Evolutionary conservation across 176 grass and related monocot species (phyloP).

Genomic region (Aegilops tauschii): DNA sequence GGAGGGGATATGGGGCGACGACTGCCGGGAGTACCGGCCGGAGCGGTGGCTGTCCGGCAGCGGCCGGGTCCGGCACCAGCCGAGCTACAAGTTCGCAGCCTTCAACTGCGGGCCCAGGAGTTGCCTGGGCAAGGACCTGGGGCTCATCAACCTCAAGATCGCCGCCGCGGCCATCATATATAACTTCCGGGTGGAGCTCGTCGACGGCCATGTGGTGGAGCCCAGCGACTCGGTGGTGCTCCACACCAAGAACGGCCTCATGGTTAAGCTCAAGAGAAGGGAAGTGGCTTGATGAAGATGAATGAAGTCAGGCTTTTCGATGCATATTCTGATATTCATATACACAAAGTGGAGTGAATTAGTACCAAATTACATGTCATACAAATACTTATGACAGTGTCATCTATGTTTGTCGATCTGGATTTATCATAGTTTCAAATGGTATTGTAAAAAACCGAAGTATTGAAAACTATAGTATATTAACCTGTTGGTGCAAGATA

Average conservation of each 20-base stretch:
- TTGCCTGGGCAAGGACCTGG: constrained; percentile 51
- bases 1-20: constrained; percentile 46
- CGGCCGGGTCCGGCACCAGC: constrained; percentile 35
- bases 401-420: background rate
- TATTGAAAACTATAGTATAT: too few relatives aligned
- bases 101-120: constrained; percentile 60
- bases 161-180: constrained; percentile 30
- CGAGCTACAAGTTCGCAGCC: constrained; percentile 51
- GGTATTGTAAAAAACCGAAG: too few relatives aligned
- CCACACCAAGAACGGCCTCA: constrained; percentile 51
- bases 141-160: constrained; percentile 48
- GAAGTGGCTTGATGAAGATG: constrained; percentile 11
- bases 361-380: background rate
- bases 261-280: constrained; percentile 36
- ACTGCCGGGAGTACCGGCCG: constrained; percentile 58
- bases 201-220: constrained; percentile 39
- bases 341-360: background rate
- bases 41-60: constrained; percentile 48
- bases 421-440: background rate
- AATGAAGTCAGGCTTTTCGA: background rate
- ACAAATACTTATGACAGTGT: background rate
- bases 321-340: background rate
- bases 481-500: too few relatives aligned
- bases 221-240: constrained; percentile 51
- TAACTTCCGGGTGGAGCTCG: constrained; percentile 49